A percentile compares a stretch with the other conserved stretches of the same genome.
These are phyloP conservation scores for Lactifluus rugatus DNA, from an alignment of 768 basidiomycete species.

Conservation along the genomic window DNA sequence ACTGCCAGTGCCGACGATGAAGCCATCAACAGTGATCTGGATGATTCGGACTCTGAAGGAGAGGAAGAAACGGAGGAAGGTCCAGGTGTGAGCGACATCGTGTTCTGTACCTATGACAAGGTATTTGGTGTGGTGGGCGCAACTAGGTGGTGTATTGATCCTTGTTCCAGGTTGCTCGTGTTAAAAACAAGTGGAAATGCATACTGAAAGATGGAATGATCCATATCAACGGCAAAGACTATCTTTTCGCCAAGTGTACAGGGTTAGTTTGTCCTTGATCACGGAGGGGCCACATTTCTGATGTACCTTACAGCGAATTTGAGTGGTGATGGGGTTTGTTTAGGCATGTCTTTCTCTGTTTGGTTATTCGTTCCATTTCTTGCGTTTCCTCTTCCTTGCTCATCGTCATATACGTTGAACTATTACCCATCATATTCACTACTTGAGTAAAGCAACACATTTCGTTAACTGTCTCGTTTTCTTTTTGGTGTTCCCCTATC, in stretches of 20 bases:
- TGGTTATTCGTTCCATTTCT: background rate
- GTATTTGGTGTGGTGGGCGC: slow-evolving; percentile 32
- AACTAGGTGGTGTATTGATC: background rate
- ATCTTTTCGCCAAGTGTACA: slow-evolving; percentile 92
- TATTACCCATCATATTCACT: slow-evolving; percentile 10
- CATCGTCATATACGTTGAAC: slow-evolving; percentile 11
- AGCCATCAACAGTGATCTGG: slow-evolving; percentile 92
- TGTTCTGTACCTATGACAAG: slow-evolving; percentile 99
- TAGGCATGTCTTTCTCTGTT: background rate
- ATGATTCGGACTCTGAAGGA: slow-evolving; percentile 85
- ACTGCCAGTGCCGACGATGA: slow-evolving; percentile 48
- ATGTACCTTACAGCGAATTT: slow-evolving; percentile 24
- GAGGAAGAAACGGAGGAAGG: slow-evolving; percentile 80
- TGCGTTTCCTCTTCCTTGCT: background rate
- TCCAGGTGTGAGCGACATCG: slow-evolving; percentile 76
- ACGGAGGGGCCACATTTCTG: background rate
- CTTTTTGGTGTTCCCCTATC: background rate
- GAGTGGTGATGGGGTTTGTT: slow-evolving; percentile 22
- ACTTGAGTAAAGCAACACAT: slow-evolving; percentile 1
- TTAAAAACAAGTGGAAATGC: slow-evolving; percentile 99
- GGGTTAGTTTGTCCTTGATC: slow-evolving; percentile 45
- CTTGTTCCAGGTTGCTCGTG: slow-evolving; percentile 74
- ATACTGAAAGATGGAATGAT: slow-evolving; percentile 97
- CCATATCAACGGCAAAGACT: slow-evolving; percentile 93
- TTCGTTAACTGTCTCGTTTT: background rate